Conservation (phyloP, 2,329 filamentous ascomycete species). For the Trichoderma sp. region DNA sequence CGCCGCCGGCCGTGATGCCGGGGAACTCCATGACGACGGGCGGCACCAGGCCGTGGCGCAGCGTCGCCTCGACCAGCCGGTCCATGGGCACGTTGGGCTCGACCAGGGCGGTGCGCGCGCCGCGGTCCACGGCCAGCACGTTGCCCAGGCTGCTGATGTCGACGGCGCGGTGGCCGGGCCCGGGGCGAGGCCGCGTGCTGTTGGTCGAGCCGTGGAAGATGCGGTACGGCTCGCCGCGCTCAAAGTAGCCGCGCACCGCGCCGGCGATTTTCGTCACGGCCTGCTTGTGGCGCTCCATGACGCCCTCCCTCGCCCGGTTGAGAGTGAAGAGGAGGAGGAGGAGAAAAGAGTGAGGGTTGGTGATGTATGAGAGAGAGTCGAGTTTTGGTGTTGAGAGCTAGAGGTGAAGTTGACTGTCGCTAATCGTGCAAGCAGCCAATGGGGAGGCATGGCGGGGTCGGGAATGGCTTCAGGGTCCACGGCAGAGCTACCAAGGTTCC, state of each 20-base stretch:
- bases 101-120: slow-evolving; percentile 62
- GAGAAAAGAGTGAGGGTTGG: not conserved
- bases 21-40: slow-evolving; percentile 78
- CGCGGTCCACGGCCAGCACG: slow-evolving; percentile 64
- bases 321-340: not conserved
- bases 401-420: not conserved
- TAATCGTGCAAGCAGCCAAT: not conserved
- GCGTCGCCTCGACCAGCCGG: slow-evolving; percentile 64
- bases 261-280: slow-evolving; percentile 52
- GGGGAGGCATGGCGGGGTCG: not conserved
- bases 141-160: slow-evolving; percentile 67
- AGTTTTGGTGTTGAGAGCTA: not conserved
- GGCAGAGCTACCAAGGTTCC: not conserved
- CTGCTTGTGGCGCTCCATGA: slow-evolving; percentile 56
- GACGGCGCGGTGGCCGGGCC: slow-evolving; percentile 44
- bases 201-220: slow-evolving; percentile 80
- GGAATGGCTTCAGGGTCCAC: not conserved
- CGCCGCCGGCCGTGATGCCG: slow-evolving; percentile 73
- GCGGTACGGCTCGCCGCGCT: slow-evolving; percentile 61
- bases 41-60: slow-evolving; percentile 67
- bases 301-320: slow-evolving; percentile 5
- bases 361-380: slow-evolving; percentile 3
- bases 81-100: slow-evolving; percentile 80
- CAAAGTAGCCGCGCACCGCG: slow-evolving; percentile 53
- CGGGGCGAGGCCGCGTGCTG: slow-evolving; percentile 60